Evolutionary conservation across 495 filamentous ascomycete genomes (phyloP).

Genomic region (Daldinia decipiens): DNA sequence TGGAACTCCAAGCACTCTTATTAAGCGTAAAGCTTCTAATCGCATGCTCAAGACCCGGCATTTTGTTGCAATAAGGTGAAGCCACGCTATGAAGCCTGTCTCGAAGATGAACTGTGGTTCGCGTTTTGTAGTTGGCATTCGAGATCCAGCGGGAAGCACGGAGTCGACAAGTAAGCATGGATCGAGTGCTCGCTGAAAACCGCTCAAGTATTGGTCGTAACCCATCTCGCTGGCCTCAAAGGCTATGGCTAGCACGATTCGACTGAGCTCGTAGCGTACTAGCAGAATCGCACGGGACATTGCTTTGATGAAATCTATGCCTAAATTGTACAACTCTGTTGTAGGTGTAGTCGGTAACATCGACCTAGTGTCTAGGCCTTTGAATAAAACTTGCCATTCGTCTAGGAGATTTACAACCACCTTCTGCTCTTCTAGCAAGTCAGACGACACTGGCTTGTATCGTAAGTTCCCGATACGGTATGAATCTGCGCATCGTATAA

Average conservation of each 20-base stretch:
- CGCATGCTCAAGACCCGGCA: conserved; percentile 55
- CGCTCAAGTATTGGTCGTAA: conserved; percentile 40
- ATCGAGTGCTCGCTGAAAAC: conserved; percentile 42
- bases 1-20: conserved; percentile 29
- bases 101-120: conserved; percentile 56
- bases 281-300: conserved; percentile 22
- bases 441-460: conserved; percentile 7
- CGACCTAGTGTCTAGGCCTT: conserved; percentile 26
- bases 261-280: conserved; percentile 39
- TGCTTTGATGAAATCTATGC: background rate
- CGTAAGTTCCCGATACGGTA: conserved; percentile 40
- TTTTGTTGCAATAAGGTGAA: conserved; percentile 58
- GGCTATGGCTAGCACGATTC: conserved; percentile 43
- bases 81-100: conserved; percentile 55
- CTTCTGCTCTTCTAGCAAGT: conserved; percentile 21
- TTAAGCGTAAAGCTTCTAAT: conserved; percentile 48
- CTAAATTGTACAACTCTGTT: conserved; percentile 9
- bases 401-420: conserved; percentile 25
- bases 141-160: conserved; percentile 25
- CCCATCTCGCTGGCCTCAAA: conserved; percentile 44
- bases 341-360: conserved; percentile 1
- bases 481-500: conserved; percentile 44
- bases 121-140: conserved; percentile 30
- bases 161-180: conserved; percentile 23
- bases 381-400: conserved; percentile 42